These are phyloP conservation scores for Nigrospora sphaerica DNA, from an alignment of 2,329 filamentous ascomycete genomes.

Conservation along the genomic window DNA sequence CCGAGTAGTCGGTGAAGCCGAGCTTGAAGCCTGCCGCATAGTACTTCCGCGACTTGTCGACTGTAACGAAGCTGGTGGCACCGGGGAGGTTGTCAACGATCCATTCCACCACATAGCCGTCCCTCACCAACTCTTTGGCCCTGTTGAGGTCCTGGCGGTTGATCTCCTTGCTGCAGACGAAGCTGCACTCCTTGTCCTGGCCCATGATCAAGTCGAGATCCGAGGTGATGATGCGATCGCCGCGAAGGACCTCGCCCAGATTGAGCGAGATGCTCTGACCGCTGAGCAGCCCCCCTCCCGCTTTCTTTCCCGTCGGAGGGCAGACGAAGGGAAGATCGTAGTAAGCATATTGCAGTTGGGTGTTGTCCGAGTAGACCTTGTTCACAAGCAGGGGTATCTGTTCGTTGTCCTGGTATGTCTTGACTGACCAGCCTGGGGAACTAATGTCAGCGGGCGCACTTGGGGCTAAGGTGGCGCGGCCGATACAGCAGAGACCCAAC, in stretches of 20 bases:
- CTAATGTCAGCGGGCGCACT: constrained; percentile 1
- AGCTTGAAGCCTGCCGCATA: constrained; percentile 88
- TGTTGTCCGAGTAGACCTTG: constrained; percentile 86
- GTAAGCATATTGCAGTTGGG: constrained; percentile 87
- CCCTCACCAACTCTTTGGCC: constrained; percentile 64
- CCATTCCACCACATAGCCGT: constrained; percentile 87
- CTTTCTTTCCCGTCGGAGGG: constrained; percentile 62
- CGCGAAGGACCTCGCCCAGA: constrained; percentile 78
- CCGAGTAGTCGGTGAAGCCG: constrained; percentile 64
- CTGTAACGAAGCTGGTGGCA: constrained; percentile 80
- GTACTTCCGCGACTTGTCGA: constrained; percentile 78
- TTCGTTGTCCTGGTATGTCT: constrained; percentile 70
- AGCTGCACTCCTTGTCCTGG: constrained; percentile 64
- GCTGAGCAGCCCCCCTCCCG: constrained; percentile 62
- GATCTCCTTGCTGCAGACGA: constrained; percentile 65
- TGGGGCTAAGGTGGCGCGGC: constrained; percentile 8
- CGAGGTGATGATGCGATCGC: constrained; percentile 77
- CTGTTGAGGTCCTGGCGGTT: constrained; percentile 57
- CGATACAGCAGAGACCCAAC: constrained; percentile 10
- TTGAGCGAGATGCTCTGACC: constrained; percentile 76
- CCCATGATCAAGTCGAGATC: constrained; percentile 78
- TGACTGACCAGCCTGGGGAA: constrained; percentile 66
- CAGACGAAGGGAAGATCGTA: constrained; percentile 84
- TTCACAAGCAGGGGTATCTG: constrained; percentile 81
- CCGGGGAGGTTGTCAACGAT: constrained; percentile 88